Base-by-base conservation (phyloP, 2,329 filamentous ascomycete genomes). In the Clonostachys rhizophaga region DNA sequence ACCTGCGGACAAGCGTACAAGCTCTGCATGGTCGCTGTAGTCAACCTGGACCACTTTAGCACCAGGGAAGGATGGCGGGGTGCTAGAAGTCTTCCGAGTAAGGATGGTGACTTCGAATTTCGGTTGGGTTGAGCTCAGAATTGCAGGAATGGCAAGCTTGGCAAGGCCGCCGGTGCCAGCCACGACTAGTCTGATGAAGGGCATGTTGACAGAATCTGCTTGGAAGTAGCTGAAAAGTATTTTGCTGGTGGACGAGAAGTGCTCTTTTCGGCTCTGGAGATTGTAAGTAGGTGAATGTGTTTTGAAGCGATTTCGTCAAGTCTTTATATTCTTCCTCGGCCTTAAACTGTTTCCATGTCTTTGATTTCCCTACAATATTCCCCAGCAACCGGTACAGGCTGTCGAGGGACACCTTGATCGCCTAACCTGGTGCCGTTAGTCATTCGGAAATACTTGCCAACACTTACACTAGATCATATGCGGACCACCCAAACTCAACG, bases 61-160 rank as follows among this genome's bases (percentile, higher is more conserved):
- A 20, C 40, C 40, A 5, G 40, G 40, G 40, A 40, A 17, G 24
- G 46, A 42, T n/a, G 37, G 37, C 17, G 9, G 6, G 7, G 39
- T 48, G 17, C 42, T 36, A 20, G n/a, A 30, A 16, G 39, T 39
- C n/a, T 16, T 17, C 24, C 45, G 46, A 17, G 48, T 50, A n/a
- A 50, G 39, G n/a, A 50, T 44, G 13, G 48, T 48, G 34, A 50
- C 39, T 18, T 50, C 48, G 16, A 42, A 45, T 18, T 42, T 45
- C 7, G 48, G 48, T 40, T 47, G 30, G n/a, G 45, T 48, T 10
- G 45, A 49, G 33, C 40, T 43, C 12, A 49, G 13, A 36, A 49
- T 40, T 24, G 48, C 42, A 18, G 45, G 42, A 24, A 47, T 43
- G 5, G 42, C 42, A 35, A 43, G 16, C 7, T 47, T 43, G 3